Evolutionary conservation across 169 alveolate genomes (phyloP), one percentile per base, ranked within the genome.

Genomic region (Plasmodium malariae): DNA sequence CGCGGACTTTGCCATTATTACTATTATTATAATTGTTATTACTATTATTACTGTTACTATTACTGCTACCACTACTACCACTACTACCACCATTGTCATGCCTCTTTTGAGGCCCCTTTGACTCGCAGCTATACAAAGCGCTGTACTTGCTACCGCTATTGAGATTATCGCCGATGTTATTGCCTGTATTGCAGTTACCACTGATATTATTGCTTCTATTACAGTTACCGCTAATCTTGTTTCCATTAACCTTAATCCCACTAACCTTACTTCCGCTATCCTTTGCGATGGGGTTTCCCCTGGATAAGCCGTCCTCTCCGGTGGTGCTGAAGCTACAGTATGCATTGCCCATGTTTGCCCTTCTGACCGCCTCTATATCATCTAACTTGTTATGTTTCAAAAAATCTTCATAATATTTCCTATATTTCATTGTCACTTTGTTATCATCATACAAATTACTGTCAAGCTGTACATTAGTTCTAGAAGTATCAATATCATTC

Each of bases 331-430:
- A 40, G n/a, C 5, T 40, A 9, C 51, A 40, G 51, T 9, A 6
- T 62, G 54, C 0, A 28, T 19, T 70, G 4, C 55, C n/a, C 30
- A 1, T 2, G 55, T 40, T 3, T n/a, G 21, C 11, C n/a, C 17
- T 45, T 24, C 37, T 62, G 0, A 48, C 37, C 3, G 40, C 63
- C 1, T 78, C 68, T 11, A 43, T 54, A 62, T 78, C 37, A 62
- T 32, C 43, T n/a, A 78, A 62, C 43, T 78, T 65, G 32, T 78
- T 63, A 4, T 34, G 28, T 36, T 57, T 51, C 36, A 78, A 48
- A 62, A 78, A 62, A 0, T 43, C 78, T 14, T 37, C 69, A 43
- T 78, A 63, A 78, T 78, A 57, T 40, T 60, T 78, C 26, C 69
- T 43, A 5, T 65, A 62, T 32, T 43, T 14, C 76, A 62, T 60